Evolutionary conservation across 2,329 filamentous ascomycete genomes (phyloP).

Genomic region (Pestalotiopsis sp.): DNA sequence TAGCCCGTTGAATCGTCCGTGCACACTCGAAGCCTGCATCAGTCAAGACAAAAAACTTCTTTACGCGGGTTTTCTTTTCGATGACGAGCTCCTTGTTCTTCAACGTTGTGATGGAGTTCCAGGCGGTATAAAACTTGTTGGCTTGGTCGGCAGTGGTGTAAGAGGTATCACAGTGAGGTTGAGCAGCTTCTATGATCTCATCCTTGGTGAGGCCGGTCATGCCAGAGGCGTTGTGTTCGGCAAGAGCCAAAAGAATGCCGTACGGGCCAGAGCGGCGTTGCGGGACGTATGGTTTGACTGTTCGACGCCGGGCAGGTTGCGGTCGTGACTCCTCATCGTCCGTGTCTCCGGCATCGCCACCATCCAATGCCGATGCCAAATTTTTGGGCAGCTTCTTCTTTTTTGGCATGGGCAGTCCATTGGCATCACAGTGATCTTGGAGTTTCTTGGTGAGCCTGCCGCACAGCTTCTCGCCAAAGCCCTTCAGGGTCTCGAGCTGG

Average conservation of each 20-base stretch:
- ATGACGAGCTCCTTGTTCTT: conserved; percentile 73
- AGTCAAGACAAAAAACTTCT: conserved; percentile 66
- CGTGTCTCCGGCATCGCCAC: conserved; percentile 32
- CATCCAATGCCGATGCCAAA: conserved; percentile 26
- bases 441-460: conserved; percentile 66
- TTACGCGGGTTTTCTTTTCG: conserved; percentile 68
- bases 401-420: conserved; percentile 69
- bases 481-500: conserved; percentile 71
- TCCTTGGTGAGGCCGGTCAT: conserved; percentile 62
- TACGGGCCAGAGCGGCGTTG: conserved; percentile 73
- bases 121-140: conserved; percentile 75
- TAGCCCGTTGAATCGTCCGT: conserved; percentile 59
- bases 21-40: conserved; percentile 80
- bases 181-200: conserved; percentile 68
- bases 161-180: conserved; percentile 72
- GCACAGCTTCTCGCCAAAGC: conserved; percentile 73
- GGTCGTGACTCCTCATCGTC: conserved; percentile 36
- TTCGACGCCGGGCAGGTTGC: conserved; percentile 50
- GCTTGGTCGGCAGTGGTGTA: conserved; percentile 69
- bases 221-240: conserved; percentile 53
- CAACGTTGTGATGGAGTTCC: conserved; percentile 81
- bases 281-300: conserved; percentile 71
- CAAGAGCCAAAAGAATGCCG: conserved; percentile 69
- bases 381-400: conserved; percentile 38
- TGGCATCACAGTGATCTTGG: conserved; percentile 62